Evolutionary conservation across 768 basidiomycete species (phyloP), one percentile per base, ranked within the genome.

Genomic region (Daedaleopsis sinensis): DNA sequence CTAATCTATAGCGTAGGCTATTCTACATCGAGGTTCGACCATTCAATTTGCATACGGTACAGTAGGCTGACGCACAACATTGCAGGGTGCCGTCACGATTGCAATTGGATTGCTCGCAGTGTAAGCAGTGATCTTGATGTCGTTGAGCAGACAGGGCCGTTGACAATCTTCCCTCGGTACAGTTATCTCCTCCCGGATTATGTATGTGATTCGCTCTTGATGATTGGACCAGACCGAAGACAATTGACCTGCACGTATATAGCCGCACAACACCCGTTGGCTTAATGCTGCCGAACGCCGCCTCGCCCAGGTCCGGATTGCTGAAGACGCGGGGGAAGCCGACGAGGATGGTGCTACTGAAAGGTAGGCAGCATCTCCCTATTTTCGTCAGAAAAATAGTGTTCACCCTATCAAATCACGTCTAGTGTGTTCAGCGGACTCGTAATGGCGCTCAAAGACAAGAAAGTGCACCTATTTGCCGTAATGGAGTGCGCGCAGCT

Each of bases 241-340:
- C 7, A 32, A 32, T 32, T 32, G 27, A 32, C 27, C 10, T 24
- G 15, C 23, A 13, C 10, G 19, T 18, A 15, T 27, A 15, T 51
- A 88, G 85, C 85, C 84, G 2, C 63, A 83, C 62, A 90, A 89
- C 67, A 89, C 87, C 0, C 75, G 76, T 35, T 89, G 87, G 86
- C 69, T 89, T 35, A 74, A 76, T 15, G 67, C 77, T 0, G 72
- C 74, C 11, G 81, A 88, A 60, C 77, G 78, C 21, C 80, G 78
- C 32, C 76, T 89, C n/a, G 87, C 87, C 3, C 86, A 87, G 70
- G 82, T 80, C 16, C 84, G 87, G 15, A 80, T 89, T 16, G 83
- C 87, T 0, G 88, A 89, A 66, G 87, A 89, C 67, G 84, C 82
- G 10, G 86, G 86, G 1, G 86, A 88, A 73, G 86, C 86, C 0